phyloP scores from a whole-genome alignment of 2,329 filamentous ascomycete genomes.

The Cryphonectria parasitica region DNA sequence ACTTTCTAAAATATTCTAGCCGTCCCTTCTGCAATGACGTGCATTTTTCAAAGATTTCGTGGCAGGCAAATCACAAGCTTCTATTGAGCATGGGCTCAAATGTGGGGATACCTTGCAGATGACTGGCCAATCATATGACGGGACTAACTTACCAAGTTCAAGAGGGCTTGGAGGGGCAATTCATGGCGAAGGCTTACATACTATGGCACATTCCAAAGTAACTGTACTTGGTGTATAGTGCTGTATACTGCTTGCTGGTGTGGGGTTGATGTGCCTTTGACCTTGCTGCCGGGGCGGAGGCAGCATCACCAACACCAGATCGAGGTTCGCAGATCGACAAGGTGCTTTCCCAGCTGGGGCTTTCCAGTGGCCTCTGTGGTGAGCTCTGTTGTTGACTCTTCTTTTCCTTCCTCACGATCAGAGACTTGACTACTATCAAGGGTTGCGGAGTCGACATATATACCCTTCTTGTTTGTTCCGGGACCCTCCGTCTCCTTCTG shows the following conservation, averaged over 20 bases:
- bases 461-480: not conserved
- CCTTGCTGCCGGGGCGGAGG: not conserved
- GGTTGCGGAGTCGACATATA: not conserved
- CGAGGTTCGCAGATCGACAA: not conserved
- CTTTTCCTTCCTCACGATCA: not conserved
- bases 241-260: not conserved
- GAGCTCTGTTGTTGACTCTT: not conserved
- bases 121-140: not conserved
- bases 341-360: not conserved
- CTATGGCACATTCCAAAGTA: too few relatives aligned
- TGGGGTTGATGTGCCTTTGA: not conserved
- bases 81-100: not conserved
- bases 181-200: not conserved
- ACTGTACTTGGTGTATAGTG: not conserved
- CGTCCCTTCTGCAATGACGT: conserved; percentile 1
- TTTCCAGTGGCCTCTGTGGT: not conserved
- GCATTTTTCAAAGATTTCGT: not conserved
- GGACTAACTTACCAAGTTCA: not conserved
- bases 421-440: not conserved
- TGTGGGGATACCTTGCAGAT: not conserved
- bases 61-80: not conserved
- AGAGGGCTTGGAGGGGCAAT: not conserved
- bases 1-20: not conserved
- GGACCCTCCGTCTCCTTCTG: not conserved
- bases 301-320: not conserved